Evolutionary conservation across 176 grass and related monocot species (phyloP), one percentile per base, ranked within the genome.

Genomic region (Carex pumila): DNA sequence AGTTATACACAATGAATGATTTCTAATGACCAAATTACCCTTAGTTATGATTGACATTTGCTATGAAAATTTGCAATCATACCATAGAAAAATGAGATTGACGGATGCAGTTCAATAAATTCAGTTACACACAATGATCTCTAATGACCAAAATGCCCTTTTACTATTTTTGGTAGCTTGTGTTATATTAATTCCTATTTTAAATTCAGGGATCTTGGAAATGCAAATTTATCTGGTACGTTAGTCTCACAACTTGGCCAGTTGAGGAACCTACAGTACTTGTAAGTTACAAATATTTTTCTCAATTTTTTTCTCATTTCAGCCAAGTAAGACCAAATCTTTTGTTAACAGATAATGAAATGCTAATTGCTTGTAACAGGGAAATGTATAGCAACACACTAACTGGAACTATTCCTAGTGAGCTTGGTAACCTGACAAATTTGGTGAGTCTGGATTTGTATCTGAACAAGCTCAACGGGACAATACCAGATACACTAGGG

Each of bases 381-480:
- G 90, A 94, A 85, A 82, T 94, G 77, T 94, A 94, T 81, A 94
- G 88, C 83, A 94, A 94, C 84, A 94, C 78, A 79, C 89, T 94
- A 78, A 92, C 86, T 78, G 93, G 93, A 58, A 83, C 84, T 68
- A 87, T 94, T 81, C 90, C 90, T n/a, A 81, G 80, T 89, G 90
- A 92, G 81, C 90, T 94, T 30, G 93, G 93, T 56, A 90, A 94
- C 85, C 82, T 94, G 52, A 92, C 86, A 80, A 94, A 88, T 69
- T 84, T 94, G 61, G 88, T 92, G 68, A 94, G 90, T 89, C 90
- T 94, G 93, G 93, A 94, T 89, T 89, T 94, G 17, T 94, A 94
- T 47, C 85, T 92, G 63, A 94, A 94, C 72, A 84, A 67, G 7
- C 88, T 94, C 65, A 90, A 79, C 61, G 86, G 88, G 50, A 4